Percentiles rank a stretch among this genome's conserved stretches.
phyloP scores from a whole-genome alignment of 768 basidiomycete genomes.

The Serendipita sp. region DNA sequence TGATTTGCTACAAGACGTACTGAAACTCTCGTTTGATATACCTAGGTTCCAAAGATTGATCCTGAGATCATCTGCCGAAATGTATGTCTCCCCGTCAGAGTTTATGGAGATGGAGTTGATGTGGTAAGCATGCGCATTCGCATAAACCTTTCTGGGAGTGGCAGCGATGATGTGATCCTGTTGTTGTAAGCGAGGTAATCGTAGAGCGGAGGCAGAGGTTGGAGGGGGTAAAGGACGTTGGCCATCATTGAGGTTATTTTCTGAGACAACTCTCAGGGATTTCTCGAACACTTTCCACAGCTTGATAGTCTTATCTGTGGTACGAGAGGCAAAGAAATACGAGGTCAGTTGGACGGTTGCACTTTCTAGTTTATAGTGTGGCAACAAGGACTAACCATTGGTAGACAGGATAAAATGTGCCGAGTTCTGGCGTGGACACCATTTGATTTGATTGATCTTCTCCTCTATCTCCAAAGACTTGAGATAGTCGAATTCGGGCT shows the following conservation, averaged over 20 bases:
- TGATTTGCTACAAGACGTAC: conserved; percentile 35
- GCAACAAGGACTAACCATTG: conserved; percentile 49
- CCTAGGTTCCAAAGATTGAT: conserved; percentile 98
- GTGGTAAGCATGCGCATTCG: conserved; percentile 98
- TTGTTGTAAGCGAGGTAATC: conserved; percentile 77
- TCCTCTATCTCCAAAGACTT: conserved; percentile 99
- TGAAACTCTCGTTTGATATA: conserved; percentile 98
- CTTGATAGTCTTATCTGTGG: conserved; percentile 95
- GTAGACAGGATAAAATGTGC: conserved; percentile 96
- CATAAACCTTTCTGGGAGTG: conserved; percentile 95
- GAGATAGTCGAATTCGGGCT: conserved; percentile 99
- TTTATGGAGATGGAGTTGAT: conserved; percentile 99
- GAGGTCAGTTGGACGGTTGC: neutral
- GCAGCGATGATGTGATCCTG: conserved; percentile 99
- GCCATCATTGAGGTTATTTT: conserved; percentile 85
- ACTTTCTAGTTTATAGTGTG: neutral
- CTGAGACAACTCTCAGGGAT: conserved; percentile 83
- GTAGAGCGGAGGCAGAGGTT: conserved; percentile 40
- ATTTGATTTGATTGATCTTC: conserved; percentile 99
- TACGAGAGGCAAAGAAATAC: neutral
- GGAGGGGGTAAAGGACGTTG: conserved; percentile 55
- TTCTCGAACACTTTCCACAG: conserved; percentile 99
- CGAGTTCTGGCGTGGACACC: conserved; percentile 96
- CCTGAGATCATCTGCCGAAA: conserved; percentile 95
- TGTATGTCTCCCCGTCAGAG: conserved; percentile 98